Evolutionary conservation across 148 eudicot genomes (phyloP).

Genomic region (Vaccinium darrowii): DNA sequence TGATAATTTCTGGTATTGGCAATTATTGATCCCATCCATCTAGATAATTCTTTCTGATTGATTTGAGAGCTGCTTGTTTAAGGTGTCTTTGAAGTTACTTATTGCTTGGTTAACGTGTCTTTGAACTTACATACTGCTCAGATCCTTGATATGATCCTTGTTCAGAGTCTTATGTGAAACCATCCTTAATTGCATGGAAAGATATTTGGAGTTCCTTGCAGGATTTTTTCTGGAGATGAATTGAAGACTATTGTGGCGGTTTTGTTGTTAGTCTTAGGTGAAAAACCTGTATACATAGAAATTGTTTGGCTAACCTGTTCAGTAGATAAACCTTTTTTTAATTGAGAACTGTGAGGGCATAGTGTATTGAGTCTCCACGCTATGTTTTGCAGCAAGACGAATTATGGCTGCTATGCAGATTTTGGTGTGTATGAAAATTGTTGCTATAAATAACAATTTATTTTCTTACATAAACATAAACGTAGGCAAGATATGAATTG

Average conservation of each 20-base stretch:
- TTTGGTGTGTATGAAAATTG: not conserved
- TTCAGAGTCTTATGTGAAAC: not conserved
- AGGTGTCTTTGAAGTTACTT: not conserved
- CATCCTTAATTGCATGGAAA: not conserved
- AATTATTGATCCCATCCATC: not conserved
- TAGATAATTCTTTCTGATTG: not conserved
- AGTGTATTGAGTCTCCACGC: not conserved
- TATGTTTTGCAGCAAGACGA: not conserved
- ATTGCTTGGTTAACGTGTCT: too few species aligned
- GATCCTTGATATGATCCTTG: not conserved
- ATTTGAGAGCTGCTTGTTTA: conserved; percentile 7
- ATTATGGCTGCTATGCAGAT: not conserved
- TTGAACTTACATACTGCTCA: not conserved
- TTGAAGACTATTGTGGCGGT: not conserved
- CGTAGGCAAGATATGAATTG: not conserved
- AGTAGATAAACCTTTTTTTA: not conserved
- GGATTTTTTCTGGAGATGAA: not conserved
- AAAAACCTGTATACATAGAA: not conserved
- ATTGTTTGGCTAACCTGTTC: not conserved
- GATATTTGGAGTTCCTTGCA: not conserved
- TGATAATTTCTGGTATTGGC: not conserved
- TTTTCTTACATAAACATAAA: not conserved
- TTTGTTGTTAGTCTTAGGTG: not conserved
- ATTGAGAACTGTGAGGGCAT: conserved; percentile 1
- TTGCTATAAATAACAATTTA: not conserved